Percentiles rank a stretch among this genome's conserved stretches.
Evolutionary conservation across 495 filamentous ascomycete genomes (phyloP).

Genomic region (Thozetella sp.): DNA sequence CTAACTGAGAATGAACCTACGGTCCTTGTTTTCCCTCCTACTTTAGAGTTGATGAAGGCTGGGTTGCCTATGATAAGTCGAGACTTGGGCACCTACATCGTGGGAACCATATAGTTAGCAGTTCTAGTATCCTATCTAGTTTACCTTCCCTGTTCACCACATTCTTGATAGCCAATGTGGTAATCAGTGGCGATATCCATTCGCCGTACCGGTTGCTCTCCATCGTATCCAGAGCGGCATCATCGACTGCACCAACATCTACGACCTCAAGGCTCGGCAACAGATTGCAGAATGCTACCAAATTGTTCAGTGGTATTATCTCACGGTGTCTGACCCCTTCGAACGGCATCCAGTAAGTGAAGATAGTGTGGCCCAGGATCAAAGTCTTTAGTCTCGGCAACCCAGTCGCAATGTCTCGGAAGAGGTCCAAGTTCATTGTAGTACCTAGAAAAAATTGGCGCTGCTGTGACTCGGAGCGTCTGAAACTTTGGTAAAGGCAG

Average conservation of each 20-base stretch:
- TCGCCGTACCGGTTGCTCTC: not conserved
- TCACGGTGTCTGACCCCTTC: not conserved
- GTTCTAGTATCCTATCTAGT: not conserved
- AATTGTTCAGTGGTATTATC: not conserved
- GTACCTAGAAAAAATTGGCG: not conserved
- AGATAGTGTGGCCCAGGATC: not conserved
- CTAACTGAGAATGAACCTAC: too few species aligned
- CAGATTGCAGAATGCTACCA: not conserved
- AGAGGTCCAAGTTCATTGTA: not conserved
- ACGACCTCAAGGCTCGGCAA: not conserved
- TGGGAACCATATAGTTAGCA: not conserved
- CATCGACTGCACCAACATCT: not conserved
- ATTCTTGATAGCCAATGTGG: not conserved
- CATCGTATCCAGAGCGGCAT: not conserved
- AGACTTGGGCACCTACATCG: too few species aligned
- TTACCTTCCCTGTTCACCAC: not conserved
- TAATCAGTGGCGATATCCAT: not conserved
- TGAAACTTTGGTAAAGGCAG: not conserved
- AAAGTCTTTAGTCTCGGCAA: not conserved
- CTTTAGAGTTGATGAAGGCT: too few species aligned
- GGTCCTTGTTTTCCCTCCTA: too few species aligned
- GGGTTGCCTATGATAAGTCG: too few species aligned
- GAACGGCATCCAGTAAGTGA: not conserved
- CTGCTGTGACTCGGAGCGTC: not conserved
- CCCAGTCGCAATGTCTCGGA: not conserved